Percentiles rank a stretch among this genome's conserved stretches.
These are phyloP conservation scores for Truncatella angustata DNA, from an alignment of 2,329 filamentous ascomycete species.

Conservation along the genomic window DNA sequence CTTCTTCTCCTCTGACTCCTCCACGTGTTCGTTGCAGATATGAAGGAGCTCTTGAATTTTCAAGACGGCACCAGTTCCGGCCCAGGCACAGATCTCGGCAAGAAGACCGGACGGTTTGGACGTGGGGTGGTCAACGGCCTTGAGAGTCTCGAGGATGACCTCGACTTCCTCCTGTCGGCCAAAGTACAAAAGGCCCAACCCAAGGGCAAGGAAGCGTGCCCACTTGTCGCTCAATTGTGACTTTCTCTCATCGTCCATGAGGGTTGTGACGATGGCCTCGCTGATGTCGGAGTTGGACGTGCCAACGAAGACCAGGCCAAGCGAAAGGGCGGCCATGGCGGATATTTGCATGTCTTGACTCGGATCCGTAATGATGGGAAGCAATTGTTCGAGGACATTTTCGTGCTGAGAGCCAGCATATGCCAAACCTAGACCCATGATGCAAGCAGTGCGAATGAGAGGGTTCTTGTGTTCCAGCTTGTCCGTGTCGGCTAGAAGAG, in stretches of 20 bases:
- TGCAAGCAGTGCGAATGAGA: constrained; percentile 75
- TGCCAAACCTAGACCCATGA: constrained; percentile 93
- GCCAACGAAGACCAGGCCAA: constrained; percentile 89
- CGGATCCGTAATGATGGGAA: constrained; percentile 85
- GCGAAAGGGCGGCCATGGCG: constrained; percentile 89
- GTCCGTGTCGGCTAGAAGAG: constrained; percentile 76
- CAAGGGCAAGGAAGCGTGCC: constrained; percentile 94
- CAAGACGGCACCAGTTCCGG: constrained; percentile 91
- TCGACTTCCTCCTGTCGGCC: constrained; percentile 98
- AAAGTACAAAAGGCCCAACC: constrained; percentile 90
- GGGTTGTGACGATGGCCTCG: constrained; percentile 85
- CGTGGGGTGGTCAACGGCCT: constrained; percentile 96
- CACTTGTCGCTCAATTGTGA: constrained; percentile 95
- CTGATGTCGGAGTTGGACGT: constrained; percentile 89
- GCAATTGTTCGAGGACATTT: constrained; percentile 77
- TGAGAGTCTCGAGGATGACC: constrained; percentile 92
- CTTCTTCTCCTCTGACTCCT: constrained; percentile 92
- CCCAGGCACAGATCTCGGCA: constrained; percentile 96
- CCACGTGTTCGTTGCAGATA: constrained; percentile 96
- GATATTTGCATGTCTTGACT: constrained; percentile 90
- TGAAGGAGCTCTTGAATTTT: constrained; percentile 97
- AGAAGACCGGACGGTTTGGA: constrained; percentile 93
- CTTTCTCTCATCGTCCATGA: constrained; percentile 90
- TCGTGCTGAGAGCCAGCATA: constrained; percentile 95
- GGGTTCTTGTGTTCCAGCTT: constrained; percentile 78